phyloP scores from a whole-genome alignment of 2,329 filamentous ascomycete species.

The Raffaelea arxii region DNA sequence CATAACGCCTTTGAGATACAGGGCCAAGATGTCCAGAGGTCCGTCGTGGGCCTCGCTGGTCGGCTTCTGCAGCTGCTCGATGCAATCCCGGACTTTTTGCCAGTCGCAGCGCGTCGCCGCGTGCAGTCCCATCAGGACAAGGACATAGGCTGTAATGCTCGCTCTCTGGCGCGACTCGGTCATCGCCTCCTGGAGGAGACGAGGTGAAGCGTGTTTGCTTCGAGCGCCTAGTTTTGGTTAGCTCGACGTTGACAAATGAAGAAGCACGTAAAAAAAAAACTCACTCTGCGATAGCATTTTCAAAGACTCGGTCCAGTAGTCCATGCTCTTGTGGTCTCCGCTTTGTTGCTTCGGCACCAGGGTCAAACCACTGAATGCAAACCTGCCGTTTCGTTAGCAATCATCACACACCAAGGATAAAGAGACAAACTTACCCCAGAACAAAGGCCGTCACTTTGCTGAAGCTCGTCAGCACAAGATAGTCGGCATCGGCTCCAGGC shows the following conservation, averaged over 20 bases:
- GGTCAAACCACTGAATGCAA: constrained; percentile 44
- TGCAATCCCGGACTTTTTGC: constrained; percentile 48
- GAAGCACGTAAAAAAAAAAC: constrained; percentile 11
- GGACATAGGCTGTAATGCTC: constrained; percentile 57
- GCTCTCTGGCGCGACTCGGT: constrained; percentile 53
- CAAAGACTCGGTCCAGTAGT: constrained; percentile 29
- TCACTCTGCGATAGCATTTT: constrained; percentile 23
- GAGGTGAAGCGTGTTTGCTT: constrained; percentile 26
- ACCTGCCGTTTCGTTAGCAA: constrained; percentile 26
- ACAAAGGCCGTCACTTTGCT: constrained; percentile 49
- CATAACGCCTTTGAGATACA: constrained; percentile 68
- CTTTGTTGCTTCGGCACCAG: constrained; percentile 25
- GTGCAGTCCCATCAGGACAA: constrained; percentile 61
- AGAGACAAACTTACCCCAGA: constrained; percentile 34
- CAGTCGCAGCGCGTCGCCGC: constrained; percentile 63
- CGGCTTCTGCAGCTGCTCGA: constrained; percentile 42
- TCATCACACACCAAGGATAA: neutral
- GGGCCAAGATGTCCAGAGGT: constrained; percentile 43
- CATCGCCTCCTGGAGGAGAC: constrained; percentile 45
- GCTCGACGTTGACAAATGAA: too few species aligned
- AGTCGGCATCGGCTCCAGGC: constrained; percentile 40
- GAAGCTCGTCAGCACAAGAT: constrained; percentile 50
- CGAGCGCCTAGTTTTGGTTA: constrained; percentile 12
- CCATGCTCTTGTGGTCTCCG: constrained; percentile 24
- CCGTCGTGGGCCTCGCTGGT: constrained; percentile 29